These are phyloP conservation scores for Chloranthus sessilifolius DNA, from an alignment of 164 flowering plant species.

Conservation along the genomic window DNA sequence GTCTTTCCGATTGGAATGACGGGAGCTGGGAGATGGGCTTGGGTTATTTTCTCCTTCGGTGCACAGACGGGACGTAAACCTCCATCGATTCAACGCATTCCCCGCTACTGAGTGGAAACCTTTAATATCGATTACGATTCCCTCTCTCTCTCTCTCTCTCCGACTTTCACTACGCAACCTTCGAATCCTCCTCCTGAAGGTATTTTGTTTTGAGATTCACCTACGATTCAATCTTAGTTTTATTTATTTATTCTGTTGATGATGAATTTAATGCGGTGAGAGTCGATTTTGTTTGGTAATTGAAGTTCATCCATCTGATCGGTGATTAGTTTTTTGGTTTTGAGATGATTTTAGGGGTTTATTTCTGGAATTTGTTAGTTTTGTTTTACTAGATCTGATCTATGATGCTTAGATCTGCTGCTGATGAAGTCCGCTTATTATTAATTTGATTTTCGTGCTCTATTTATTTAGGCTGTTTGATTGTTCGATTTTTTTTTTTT, in stretches of 20 bases:
- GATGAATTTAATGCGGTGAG: background rate
- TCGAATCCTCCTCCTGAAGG: background rate
- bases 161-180: background rate
- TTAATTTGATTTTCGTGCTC: too few relatives aligned
- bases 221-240: background rate
- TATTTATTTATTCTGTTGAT: background rate
- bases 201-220: background rate
- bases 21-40: background rate
- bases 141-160: background rate
- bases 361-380: too few relatives aligned
- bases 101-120: background rate
- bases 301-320: background rate
- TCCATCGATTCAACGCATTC: background rate
- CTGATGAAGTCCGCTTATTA: too few relatives aligned
- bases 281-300: background rate
- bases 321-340: background rate
- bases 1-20: too few relatives aligned
- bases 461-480: too few relatives aligned
- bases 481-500: background rate
- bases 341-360: too few relatives aligned
- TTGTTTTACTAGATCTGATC: too few relatives aligned
- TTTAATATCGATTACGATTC: background rate
- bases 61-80: background rate
- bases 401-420: too few relatives aligned
- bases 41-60: background rate